Evolutionary conservation across 306 rosid species (phyloP).

Genomic region (Pyrus bretschneideri): DNA sequence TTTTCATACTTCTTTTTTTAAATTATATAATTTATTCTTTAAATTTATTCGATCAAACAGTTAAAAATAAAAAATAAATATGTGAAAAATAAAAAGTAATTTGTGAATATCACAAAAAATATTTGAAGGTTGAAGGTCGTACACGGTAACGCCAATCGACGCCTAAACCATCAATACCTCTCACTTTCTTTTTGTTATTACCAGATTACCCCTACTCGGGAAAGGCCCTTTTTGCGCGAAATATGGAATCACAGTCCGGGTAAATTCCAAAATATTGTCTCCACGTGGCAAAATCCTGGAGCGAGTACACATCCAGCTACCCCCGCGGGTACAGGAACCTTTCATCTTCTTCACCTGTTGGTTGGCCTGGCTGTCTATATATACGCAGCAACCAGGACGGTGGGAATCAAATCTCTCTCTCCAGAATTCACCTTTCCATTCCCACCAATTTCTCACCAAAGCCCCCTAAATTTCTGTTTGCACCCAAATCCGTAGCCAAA

Average conservation of each 20-base stretch:
- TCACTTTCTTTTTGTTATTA: too few relatives aligned
- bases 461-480: not conserved
- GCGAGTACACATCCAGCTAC: not conserved
- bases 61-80: too few relatives aligned
- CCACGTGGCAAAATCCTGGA: not conserved
- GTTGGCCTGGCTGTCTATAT: not conserved
- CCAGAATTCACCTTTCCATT: not conserved
- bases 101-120: too few relatives aligned
- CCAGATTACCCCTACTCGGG: not conserved
- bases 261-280: not conserved
- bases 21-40: too few relatives aligned
- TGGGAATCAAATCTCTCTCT: not conserved
- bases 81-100: too few relatives aligned
- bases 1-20: too few relatives aligned
- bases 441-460: not conserved
- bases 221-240: not conserved
- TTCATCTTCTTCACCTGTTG: not conserved
- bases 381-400: not conserved
- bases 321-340: not conserved
- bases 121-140: not conserved
- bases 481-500: not conserved
- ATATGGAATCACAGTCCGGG: not conserved
- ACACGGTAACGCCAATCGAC: not conserved
- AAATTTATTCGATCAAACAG: too few relatives aligned
- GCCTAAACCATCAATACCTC: not conserved